A percentile compares a stretch with the other conserved stretches of the same genome.
Evolutionary conservation across 345 rosid species (phyloP).

Genomic region (thale cress (Arabidopsis thaliana)): TAIR10.1 NC_003074.8:10219501-10220000

Average conservation of each 20-base stretch:
- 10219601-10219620: slow-evolving; percentile 33
- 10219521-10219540: slow-evolving; percentile 33
- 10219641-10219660: slow-evolving; percentile 25
- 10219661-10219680: slow-evolving; percentile 29
- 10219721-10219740: slow-evolving; percentile 50
- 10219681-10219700: slow-evolving; percentile 5
- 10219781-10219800: slow-evolving; percentile 45
- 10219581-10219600: slow-evolving; percentile 35
- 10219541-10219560: slow-evolving; percentile 40
- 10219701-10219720: slow-evolving; percentile 20
- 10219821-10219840: slow-evolving; percentile 35
- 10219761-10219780: slow-evolving; percentile 32
- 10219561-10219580: slow-evolving; percentile 39
- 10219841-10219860: slow-evolving; percentile 28
- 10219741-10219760: slow-evolving; percentile 46
- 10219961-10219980: slow-evolving; percentile 40
- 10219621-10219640: slow-evolving; percentile 41
- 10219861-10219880: slow-evolving; percentile 35
- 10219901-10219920: slow-evolving; percentile 13
- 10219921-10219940: slow-evolving; percentile 49
- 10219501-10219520: slow-evolving; percentile 36
- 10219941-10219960: slow-evolving; percentile 25
- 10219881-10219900: slow-evolving; percentile 37
- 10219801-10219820: slow-evolving; percentile 58
- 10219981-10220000: slow-evolving; percentile 41